Percentiles rank a stretch among this genome's conserved stretches.
Conservation (phyloP, 2,329 filamentous ascomycete species). For the Fusarium odoratissimum region DNA sequence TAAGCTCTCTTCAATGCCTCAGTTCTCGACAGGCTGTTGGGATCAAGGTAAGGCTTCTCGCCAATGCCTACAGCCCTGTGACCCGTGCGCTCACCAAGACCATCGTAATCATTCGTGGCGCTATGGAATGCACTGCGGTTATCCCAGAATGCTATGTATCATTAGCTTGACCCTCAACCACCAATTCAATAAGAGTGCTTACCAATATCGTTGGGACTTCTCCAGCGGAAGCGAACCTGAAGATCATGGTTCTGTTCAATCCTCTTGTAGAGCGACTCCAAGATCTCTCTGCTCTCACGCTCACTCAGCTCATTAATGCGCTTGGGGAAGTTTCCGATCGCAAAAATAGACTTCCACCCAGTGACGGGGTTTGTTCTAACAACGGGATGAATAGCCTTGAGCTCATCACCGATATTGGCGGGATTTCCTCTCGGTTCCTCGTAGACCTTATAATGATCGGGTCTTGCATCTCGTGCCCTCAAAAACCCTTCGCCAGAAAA, state of each 20-base stretch:
- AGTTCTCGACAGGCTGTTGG: conserved; percentile 58
- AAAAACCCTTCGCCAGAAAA: conserved; percentile 47
- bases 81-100: conserved; percentile 61
- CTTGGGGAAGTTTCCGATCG: conserved; percentile 56
- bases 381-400: conserved; percentile 65
- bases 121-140: conserved; percentile 69
- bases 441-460: conserved; percentile 49
- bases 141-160: conserved; percentile 65
- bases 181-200: fast-evolving
- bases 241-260: conserved; percentile 61
- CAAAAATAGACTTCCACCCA: conserved; percentile 65
- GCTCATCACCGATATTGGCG: conserved; percentile 59
- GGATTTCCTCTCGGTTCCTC: conserved; percentile 50
- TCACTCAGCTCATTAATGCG: conserved; percentile 57
- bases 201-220: conserved; percentile 55
- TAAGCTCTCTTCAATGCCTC: neutral
- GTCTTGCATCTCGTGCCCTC: conserved; percentile 38
- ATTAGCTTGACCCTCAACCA: neutral
- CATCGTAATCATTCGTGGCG: conserved; percentile 68
- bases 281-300: conserved; percentile 56
- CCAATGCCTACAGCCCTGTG: conserved; percentile 66
- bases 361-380: conserved; percentile 72
- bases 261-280: conserved; percentile 55
- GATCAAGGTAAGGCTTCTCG: conserved; percentile 66
- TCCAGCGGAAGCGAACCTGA: conserved; percentile 61